Base-by-base conservation (phyloP, 768 basidiomycete genomes). In the Suillus tomentosus region DNA sequence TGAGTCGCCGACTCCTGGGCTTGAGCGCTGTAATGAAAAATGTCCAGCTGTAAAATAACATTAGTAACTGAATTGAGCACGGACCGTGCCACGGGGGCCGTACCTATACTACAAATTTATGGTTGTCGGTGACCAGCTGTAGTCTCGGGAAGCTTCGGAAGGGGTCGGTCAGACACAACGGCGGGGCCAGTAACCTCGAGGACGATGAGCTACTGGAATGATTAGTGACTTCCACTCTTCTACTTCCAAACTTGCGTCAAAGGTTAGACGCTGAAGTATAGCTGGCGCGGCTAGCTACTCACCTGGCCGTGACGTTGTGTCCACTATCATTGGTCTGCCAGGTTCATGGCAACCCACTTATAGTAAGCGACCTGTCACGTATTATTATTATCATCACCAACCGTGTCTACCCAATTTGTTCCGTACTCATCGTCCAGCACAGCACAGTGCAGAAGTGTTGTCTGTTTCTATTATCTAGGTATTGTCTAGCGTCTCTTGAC, bases 401-500 rank as follows among this genome's bases (percentile, higher is more conserved):
- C 51, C 51, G 53, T 54, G 53, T 34, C 53, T 13, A 34, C 53
- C 53, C 53, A 54, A 54, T 54, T 54, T 54, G 53, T 54, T 54
- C 53, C 53, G 53, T 54, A 54, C 19, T 54, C 53, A 54, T 54
- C 19, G 31, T 54, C 34, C 19, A 54, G 53, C 34, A 36, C 34
- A 36, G 10, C 36, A 37, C 36, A 40, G 31, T n/a, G 53, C 19
- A 36, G 53, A 34, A 36, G 34, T 31, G 27, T 36, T 62, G 24
- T 45, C 43, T 62, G 22, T n/a, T 17, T 43, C 34, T 27, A 42
- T 27, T 31, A 27, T 22, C 2, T 42, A 58, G 24, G 22, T 40
- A 19, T 57, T 42, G 27, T 58, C 24, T 19, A 42, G 39, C 3
- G 17, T 27, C 40, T 31, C 22, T 24, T 39, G 11, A 58, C 17